Conservation (phyloP, 305 asterid species). For the Rubia occidens region DNA sequence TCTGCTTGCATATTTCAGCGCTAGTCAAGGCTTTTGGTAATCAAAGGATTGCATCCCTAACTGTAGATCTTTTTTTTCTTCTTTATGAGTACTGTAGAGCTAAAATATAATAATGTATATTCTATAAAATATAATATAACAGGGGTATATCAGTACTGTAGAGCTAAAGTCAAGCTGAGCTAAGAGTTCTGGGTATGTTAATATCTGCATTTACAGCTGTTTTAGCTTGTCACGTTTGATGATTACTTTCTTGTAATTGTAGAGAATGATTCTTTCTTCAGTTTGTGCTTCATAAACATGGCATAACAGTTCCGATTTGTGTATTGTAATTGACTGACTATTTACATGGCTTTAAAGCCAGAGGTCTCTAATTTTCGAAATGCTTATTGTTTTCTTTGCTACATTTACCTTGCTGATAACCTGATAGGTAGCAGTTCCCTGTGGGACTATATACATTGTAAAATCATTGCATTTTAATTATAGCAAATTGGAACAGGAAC, state of each 20-base stretch:
- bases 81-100: neutral
- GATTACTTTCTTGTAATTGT: neutral
- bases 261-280: neutral
- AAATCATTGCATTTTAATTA: neutral
- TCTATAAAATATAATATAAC: neutral
- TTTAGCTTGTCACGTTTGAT: neutral
- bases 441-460: neutral
- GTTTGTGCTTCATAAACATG: neutral
- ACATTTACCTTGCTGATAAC: neutral
- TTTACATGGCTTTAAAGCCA: neutral
- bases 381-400: neutral
- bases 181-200: neutral
- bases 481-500: neutral
- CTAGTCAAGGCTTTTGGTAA: neutral
- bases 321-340: neutral
- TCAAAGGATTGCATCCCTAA: neutral
- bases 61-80: neutral
- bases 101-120: no score
- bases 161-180: neutral
- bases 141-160: neutral
- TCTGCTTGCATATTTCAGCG: neutral
- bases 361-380: neutral
- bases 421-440: neutral
- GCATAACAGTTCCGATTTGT: neutral
- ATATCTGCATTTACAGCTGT: neutral